Evolutionary conservation across 768 basidiomycete species (phyloP).

Genomic region (Lactifluus piperatus): DNA sequence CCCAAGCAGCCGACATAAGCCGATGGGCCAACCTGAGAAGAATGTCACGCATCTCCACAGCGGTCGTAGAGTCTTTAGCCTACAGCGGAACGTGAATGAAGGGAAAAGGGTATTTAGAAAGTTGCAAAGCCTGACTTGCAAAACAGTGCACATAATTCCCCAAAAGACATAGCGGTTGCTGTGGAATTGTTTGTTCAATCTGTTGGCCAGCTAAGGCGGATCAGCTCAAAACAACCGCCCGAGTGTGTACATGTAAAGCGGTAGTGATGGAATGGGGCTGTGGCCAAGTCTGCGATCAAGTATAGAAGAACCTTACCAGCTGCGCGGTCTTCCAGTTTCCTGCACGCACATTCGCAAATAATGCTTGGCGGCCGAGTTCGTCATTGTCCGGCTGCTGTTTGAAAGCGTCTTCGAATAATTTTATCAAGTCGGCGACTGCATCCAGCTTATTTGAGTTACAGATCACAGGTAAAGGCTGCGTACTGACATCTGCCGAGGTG

Average conservation of each 20-base stretch:
- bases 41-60: conserved; percentile 51
- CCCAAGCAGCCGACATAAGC: conserved; percentile 53
- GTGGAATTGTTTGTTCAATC: conserved; percentile 78
- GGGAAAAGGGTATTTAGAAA: background rate
- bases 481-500: conserved; percentile 60
- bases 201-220: conserved; percentile 54
- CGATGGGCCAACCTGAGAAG: conserved; percentile 74
- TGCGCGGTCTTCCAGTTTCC: conserved; percentile 83
- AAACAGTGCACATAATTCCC: conserved; percentile 69
- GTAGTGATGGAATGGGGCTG: background rate
- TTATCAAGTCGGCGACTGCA: conserved; percentile 66
- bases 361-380: conserved; percentile 75
- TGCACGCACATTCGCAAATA: conserved; percentile 76
- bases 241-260: background rate
- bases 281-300: background rate
- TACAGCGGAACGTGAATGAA: conserved; percentile 25
- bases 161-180: conserved; percentile 77
- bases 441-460: background rate
- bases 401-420: conserved; percentile 82
- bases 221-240: background rate
- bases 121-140: conserved; percentile 45
- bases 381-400: conserved; percentile 75
- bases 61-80: conserved; percentile 64
- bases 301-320: conserved; percentile 40
- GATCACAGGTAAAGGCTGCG: background rate